Evolutionary conservation across 1,284 basidiomycete species (phyloP), one percentile per base, ranked within the genome.

Genomic region (Papiliotrema flavescens): DNA sequence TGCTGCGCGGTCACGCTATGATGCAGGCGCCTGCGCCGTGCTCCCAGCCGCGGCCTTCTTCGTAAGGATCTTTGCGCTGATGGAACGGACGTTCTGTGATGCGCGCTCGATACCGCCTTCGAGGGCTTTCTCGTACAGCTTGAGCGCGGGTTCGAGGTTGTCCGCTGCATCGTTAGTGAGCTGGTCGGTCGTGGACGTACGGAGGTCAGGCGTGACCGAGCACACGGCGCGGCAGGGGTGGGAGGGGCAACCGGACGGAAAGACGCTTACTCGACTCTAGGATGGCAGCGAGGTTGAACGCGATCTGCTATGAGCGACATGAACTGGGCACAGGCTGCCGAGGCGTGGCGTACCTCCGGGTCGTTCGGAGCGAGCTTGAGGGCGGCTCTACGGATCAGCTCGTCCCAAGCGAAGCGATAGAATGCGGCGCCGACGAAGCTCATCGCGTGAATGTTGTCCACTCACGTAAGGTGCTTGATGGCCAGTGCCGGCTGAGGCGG

Each of bases 401-500:
- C 37, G 28, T 48, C 5, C 24, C 23, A 14, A 19, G 19, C 37
- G 3, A n/a, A 17, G 11, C 64, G 53, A 62, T 63, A 51, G 24
- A 19, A 34, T 39, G 3, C 17, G 19, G 37, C n/a, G 45, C 20
- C 23, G 56, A 61, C 61, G 65, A 63, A 3, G 55, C n/a, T n/a
- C n/a, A n/a, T n/a, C n/a, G n/a, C n/a, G n/a, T n/a, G n/a, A n/a
- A n/a, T n/a, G n/a, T n/a, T n/a, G n/a, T n/a, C n/a, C 0, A 80
- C 82, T 64, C 79, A 88, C 87, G 85, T 84, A 60, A 95, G 81
- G 78, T 95, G 90, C 73, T 89, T 86, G 62, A 95, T 80, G 34
- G 93, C 93, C 59, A 94, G 83, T 78, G 95, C 91, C 52, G 93
- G 89, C 67, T 90, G 83, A 54, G 89, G 83, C 49, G 89, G 85